Base-by-base conservation (phyloP, 208 protist genomes). In the Naegleria lovaniensis region DNA sequence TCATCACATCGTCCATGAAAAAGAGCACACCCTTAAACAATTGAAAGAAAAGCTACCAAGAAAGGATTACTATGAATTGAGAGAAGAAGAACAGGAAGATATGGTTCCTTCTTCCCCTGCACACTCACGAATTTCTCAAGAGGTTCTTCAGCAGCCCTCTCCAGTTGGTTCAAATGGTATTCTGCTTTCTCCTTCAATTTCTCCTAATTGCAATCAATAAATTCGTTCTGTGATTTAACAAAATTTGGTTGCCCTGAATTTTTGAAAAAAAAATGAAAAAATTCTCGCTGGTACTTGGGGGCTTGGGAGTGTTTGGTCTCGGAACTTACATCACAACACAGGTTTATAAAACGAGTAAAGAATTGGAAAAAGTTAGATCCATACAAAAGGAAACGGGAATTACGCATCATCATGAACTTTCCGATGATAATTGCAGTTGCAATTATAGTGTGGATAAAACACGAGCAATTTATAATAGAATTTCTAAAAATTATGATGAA, bases 391-490 rank as follows among this genome's bases (percentile, higher is more conserved):
- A 48, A 48, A 48, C 1, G n/a, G n/a, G n/a, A n/a, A n/a, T n/a
- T n/a, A n/a, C n/a, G n/a, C n/a, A n/a, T n/a, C n/a, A n/a, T 7
- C 43, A 48, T 48, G 43, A 48, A 1, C 43, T 9, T 48, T 48
- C 43, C 43, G 43, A 75, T 75, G 13, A 29, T 75, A 22, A 3
- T 75, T 75, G 58, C 25, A n/a, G 19, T 29, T n/a, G 25, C 25
- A 75, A 75, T 75, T 75, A 22, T 75, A 22, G 6, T 22, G 58
- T 75, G 4, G 19, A 75, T n/a, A 40, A 52, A 33, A 87, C 83
- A 87, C 4, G 16, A 87, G n/a, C 33, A 36, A 87, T 87, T 51
- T 87, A 87, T 87, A 87, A 87, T 29, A 55, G 16, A 25, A 87
- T 87, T 39, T 41, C 83, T 15, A 16, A 11, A 87, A 52, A 15